Percentiles rank a stretch among this genome's conserved stretches.
phyloP scores from a whole-genome alignment of 495 filamentous ascomycete genomes.

The Lasiosphaeria miniovina region DNA sequence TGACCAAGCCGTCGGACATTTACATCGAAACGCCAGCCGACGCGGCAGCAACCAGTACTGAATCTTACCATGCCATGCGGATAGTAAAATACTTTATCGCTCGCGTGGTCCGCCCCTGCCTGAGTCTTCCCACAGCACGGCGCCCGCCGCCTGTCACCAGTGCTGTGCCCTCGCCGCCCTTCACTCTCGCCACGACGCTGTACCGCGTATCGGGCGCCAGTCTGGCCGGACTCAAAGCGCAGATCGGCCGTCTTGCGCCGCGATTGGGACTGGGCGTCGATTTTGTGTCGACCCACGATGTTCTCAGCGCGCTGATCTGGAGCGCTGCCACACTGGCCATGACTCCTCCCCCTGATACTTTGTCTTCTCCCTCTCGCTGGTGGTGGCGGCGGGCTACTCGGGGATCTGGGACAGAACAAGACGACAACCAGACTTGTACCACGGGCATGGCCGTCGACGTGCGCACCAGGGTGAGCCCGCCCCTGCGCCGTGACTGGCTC shows the following conservation, averaged over 20 bases:
- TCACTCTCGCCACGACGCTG: not conserved
- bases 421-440: not conserved
- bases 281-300: slow-evolving; percentile 3
- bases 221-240: not conserved
- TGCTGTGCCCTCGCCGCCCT: not conserved
- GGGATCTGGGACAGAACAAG: too few relatives aligned
- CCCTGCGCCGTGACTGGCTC: not conserved
- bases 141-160: not conserved
- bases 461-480: not conserved
- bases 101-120: not conserved
- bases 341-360: not conserved
- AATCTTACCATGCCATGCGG: not conserved
- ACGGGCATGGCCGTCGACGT: slow-evolving; percentile 1
- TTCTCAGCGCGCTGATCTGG: not conserved
- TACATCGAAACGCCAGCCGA: not conserved
- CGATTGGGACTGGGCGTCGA: not conserved
- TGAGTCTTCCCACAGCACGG: not conserved
- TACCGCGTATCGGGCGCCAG: not conserved
- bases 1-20: slow-evolving; percentile 1
- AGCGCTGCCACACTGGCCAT: not conserved
- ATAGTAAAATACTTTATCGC: not conserved
- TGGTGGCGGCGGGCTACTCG: not conserved
- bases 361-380: not conserved
- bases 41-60: not conserved
- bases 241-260: not conserved